Evolutionary conservation across 768 basidiomycete genomes (phyloP).

Genomic region (Rhodotorula kratochvilovae): DNA sequence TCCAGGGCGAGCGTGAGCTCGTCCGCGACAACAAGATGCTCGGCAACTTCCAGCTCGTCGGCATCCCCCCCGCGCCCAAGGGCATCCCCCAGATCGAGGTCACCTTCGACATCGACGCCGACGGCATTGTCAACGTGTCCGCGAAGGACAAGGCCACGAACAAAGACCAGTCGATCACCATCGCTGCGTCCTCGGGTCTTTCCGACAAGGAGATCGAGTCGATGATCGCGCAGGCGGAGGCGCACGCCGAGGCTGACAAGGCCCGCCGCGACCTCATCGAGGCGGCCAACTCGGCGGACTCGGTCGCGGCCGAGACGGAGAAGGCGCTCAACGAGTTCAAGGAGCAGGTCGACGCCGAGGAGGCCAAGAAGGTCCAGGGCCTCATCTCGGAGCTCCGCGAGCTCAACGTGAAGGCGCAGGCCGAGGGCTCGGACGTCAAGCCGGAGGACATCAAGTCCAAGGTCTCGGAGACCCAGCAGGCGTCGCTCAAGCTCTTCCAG

Average conservation of each 20-base stretch:
- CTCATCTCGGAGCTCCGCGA: constrained; percentile 83
- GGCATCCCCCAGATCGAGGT: constrained; percentile 81
- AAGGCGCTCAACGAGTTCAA: constrained; percentile 99
- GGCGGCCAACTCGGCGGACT: constrained; percentile 93
- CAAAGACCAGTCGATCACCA: constrained; percentile 60
- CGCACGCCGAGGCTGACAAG: constrained; percentile 80
- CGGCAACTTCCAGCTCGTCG: constrained; percentile 98
- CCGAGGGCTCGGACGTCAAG: constrained; percentile 71
- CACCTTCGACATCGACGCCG: constrained; percentile 92
- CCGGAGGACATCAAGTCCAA: constrained; percentile 85
- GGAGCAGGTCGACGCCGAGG: constrained; percentile 83
- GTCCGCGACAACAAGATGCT: constrained; percentile 97
- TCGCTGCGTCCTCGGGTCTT: constrained; percentile 93
- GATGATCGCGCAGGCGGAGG: constrained; percentile 92
- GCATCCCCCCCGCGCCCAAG: constrained; percentile 82
- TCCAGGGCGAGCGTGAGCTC: constrained; percentile 98
- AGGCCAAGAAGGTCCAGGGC: constrained; percentile 89
- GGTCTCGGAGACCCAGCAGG: constrained; percentile 83
- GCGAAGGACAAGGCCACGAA: constrained; percentile 66
- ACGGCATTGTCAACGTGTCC: constrained; percentile 85
- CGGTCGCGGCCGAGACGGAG: constrained; percentile 88
- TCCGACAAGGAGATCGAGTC: constrained; percentile 93
- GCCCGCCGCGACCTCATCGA: constrained; percentile 77
- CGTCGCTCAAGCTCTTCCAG: constrained; percentile 21
- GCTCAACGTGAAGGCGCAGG: constrained; percentile 81